Percentiles rank a stretch among this genome's conserved stretches.
phyloP scores from a whole-genome alignment of 2,329 filamentous ascomycete genomes.

The Aspergillus sp. region DNA sequence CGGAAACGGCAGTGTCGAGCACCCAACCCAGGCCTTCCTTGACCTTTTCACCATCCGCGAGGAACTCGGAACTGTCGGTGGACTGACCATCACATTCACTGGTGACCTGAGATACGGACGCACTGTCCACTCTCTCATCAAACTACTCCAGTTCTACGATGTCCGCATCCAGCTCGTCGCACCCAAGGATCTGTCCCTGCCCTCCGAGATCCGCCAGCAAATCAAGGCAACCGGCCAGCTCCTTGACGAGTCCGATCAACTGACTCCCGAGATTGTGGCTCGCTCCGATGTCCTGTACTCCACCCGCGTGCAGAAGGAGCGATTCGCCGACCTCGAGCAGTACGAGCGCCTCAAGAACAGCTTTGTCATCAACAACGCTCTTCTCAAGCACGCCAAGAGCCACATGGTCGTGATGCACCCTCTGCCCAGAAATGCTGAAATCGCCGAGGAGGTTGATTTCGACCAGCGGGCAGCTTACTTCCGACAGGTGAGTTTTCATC shows the following conservation, averaged over 20 bases:
- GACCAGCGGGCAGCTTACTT: conserved; percentile 97
- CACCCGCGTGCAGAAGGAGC: conserved; percentile 94
- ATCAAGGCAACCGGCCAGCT: conserved; percentile 75
- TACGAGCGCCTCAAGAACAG: conserved; percentile 87
- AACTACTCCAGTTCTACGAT: conserved; percentile 92
- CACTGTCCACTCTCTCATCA: conserved; percentile 91
- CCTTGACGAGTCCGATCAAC: conserved; percentile 68
- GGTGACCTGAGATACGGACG: conserved; percentile 92
- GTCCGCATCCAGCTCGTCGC: conserved; percentile 90
- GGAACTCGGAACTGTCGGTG: conserved; percentile 92
- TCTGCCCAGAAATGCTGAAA: conserved; percentile 87
- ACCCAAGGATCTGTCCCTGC: conserved; percentile 75
- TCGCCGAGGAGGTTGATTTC: conserved; percentile 94
- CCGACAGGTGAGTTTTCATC: conserved; percentile 76
- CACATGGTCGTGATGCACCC: conserved; percentile 96
- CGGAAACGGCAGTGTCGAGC: conserved; percentile 92
- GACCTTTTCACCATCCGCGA: conserved; percentile 98
- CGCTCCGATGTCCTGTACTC: conserved; percentile 93
- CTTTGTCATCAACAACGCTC: conserved; percentile 86
- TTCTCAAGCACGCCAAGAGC: conserved; percentile 85
- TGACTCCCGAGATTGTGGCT: conserved; percentile 84
- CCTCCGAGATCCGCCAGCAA: conserved; percentile 69
- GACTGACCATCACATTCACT: conserved; percentile 91
- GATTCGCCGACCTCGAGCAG: conserved; percentile 75
- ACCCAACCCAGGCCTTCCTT: conserved; percentile 95